These are phyloP conservation scores for Sarocladium brachiariae DNA, from an alignment of 2,329 filamentous ascomycete species.

Conservation along the genomic window DNA sequence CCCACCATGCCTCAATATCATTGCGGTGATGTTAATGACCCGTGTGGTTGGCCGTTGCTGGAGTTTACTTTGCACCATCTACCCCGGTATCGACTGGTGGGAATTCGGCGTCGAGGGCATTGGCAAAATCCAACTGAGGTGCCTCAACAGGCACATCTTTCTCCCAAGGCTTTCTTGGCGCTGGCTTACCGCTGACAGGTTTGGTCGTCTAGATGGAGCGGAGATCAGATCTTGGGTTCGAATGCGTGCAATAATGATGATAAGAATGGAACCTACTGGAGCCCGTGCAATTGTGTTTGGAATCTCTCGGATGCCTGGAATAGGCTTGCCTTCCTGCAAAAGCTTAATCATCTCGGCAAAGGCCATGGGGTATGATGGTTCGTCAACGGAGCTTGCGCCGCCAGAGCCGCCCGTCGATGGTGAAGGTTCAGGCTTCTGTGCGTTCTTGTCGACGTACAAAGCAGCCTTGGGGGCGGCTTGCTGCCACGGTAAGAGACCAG, in stretches of 20 bases:
- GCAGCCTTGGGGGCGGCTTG: slow-evolving; percentile 40
- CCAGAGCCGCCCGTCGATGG: slow-evolving; percentile 9
- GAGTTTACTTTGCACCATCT: neutral
- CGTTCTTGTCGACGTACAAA: slow-evolving; percentile 36
- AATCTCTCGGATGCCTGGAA: slow-evolving; percentile 83
- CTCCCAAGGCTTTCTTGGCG: slow-evolving; percentile 71
- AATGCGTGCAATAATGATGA: neutral
- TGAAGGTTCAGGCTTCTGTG: slow-evolving; percentile 14
- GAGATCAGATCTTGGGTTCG: neutral
- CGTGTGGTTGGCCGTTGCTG: neutral
- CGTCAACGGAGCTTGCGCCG: slow-evolving; percentile 21
- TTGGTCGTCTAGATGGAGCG: slow-evolving; percentile 32
- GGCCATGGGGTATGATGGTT: slow-evolving; percentile 69
- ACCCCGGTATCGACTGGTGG: slow-evolving; percentile 25
- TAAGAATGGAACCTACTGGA: slow-evolving; percentile 45
- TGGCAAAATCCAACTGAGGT: slow-evolving; percentile 16
- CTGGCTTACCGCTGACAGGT: slow-evolving; percentile 39
- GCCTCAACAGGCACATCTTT: slow-evolving; percentile 33
- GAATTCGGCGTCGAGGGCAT: slow-evolving; percentile 27
- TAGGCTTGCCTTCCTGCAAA: slow-evolving; percentile 72
- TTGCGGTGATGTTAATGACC: neutral
- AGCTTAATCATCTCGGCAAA: slow-evolving; percentile 84
- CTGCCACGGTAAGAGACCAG: slow-evolving; percentile 36
- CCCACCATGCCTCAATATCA: no score
- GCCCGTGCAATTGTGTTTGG: slow-evolving; percentile 71